phyloP scores from a whole-genome alignment of 805 yeast genomes.

The Metschnikowia baotianmanensis region DNA sequence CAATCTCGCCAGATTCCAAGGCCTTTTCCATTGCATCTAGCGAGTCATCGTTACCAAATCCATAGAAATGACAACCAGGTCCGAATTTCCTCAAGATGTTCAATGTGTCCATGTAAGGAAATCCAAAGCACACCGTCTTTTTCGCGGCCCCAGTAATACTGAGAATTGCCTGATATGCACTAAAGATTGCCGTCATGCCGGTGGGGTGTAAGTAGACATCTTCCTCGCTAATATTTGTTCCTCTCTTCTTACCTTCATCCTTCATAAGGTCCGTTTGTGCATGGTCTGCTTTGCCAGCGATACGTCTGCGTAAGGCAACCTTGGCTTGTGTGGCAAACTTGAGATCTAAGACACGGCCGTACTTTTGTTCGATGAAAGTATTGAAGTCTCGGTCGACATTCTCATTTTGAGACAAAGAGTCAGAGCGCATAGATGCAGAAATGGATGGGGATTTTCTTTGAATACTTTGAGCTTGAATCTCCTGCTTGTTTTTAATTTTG shows the following conservation, averaged over 20 bases:
- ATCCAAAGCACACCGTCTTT: constrained; percentile 91
- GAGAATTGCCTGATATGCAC: constrained; percentile 64
- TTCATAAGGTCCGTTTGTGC: constrained; percentile 24
- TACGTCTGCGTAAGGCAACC: constrained; percentile 66
- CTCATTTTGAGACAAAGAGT: constrained; percentile 22
- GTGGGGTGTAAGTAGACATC: constrained; percentile 85
- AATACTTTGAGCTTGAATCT: constrained; percentile 33
- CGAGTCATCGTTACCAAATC: constrained; percentile 74
- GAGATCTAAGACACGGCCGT: constrained; percentile 83
- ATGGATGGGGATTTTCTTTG: constrained; percentile 35
- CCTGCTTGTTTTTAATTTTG: constrained; percentile 27
- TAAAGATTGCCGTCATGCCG: constrained; percentile 91
- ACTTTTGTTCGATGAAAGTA: constrained; percentile 80
- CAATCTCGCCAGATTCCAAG: constrained; percentile 53
- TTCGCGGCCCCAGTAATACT: constrained; percentile 20
- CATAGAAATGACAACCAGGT: constrained; percentile 83
- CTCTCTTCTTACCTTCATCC: constrained; percentile 20
- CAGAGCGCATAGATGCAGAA: constrained; percentile 25
- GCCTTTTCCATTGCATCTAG: constrained; percentile 61
- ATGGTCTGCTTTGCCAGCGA: constrained; percentile 61
- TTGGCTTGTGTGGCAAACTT: constrained; percentile 76
- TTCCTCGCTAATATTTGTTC: constrained; percentile 41
- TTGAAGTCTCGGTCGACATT: constrained; percentile 53
- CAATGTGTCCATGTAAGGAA: constrained; percentile 92
- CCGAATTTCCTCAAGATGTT: constrained; percentile 88